phyloP scores from a whole-genome alignment of 1,284 basidiomycete species.

The Austroboletus niveus region DNA sequence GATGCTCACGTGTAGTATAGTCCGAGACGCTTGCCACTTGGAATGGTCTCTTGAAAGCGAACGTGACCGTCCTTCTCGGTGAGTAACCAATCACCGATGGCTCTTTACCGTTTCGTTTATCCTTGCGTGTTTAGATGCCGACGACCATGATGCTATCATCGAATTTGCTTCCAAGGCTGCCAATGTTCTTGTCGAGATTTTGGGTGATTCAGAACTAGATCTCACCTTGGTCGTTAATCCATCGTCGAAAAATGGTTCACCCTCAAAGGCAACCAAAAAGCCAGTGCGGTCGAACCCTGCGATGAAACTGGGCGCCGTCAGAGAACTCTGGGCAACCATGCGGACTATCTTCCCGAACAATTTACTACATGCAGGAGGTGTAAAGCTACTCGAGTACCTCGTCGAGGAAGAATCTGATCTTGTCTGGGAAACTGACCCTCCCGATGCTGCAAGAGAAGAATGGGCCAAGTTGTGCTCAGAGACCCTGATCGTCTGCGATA shows the following conservation, averaged over 20 bases:
- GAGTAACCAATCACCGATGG: slow-evolving; percentile 22
- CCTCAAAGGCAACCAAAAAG: background rate
- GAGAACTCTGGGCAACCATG: slow-evolving; percentile 53
- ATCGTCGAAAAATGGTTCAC: slow-evolving; percentile 11
- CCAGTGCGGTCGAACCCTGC: slow-evolving; percentile 37
- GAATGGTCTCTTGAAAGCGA: slow-evolving; percentile 40
- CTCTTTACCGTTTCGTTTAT: slow-evolving; percentile 9
- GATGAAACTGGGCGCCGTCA: slow-evolving; percentile 52
- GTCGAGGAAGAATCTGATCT: slow-evolving; percentile 47
- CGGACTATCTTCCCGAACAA: slow-evolving; percentile 41
- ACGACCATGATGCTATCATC: slow-evolving; percentile 32
- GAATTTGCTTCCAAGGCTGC: slow-evolving; percentile 43
- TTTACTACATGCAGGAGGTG: slow-evolving; percentile 42
- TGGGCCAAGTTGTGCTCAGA: slow-evolving; percentile 65
- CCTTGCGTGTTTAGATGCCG: slow-evolving; percentile 23
- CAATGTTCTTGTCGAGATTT: slow-evolving; percentile 46
- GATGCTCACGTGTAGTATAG: slow-evolving; percentile 22
- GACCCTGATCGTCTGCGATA: slow-evolving; percentile 44
- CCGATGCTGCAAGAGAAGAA: slow-evolving; percentile 41
- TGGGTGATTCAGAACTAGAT: slow-evolving; percentile 53
- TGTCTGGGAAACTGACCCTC: slow-evolving; percentile 41
- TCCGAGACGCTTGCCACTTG: slow-evolving; percentile 41
- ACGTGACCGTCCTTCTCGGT: slow-evolving; percentile 33
- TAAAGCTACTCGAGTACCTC: slow-evolving; percentile 47
- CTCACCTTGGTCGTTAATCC: slow-evolving; percentile 34